phyloP scores from a whole-genome alignment of 2,329 filamentous ascomycete species.

The Aspergillus neotritici region DNA sequence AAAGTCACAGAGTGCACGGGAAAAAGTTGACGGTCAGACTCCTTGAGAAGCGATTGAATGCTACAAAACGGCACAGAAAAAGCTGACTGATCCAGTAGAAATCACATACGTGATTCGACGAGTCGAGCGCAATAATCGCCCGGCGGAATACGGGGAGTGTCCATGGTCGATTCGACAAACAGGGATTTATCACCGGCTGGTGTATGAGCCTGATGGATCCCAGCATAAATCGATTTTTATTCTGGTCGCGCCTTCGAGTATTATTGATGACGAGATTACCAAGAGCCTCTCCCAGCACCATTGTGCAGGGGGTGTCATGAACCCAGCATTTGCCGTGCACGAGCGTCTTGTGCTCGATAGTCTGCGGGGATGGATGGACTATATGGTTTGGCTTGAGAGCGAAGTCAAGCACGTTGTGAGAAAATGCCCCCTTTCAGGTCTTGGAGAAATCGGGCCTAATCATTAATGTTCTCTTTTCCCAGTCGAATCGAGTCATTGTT shows the following conservation, averaged over 20 bases:
- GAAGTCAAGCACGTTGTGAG: conserved; percentile 8
- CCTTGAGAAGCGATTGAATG: neutral
- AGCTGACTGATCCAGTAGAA: conserved; percentile 4
- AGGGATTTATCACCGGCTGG: conserved; percentile 11
- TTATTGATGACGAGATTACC: neutral
- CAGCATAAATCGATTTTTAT: conserved; percentile 1
- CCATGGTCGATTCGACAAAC: conserved; percentile 15
- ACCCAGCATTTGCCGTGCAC: conserved; percentile 4
- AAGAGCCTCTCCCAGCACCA: neutral
- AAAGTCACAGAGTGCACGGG: neutral
- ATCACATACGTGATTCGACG: conserved; percentile 12
- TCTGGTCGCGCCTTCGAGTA: conserved; percentile 6
- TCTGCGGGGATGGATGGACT: conserved; percentile 11
- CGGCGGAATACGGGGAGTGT: neutral
- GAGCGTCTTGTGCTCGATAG: conserved; percentile 7
- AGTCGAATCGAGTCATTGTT: conserved; percentile 6
- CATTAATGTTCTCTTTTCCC: neutral
- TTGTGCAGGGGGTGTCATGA: neutral
- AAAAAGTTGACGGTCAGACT: conserved; percentile 1
- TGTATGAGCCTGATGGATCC: neutral
- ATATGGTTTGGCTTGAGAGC: conserved; percentile 12
- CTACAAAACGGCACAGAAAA: neutral
- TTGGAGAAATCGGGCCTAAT: too few relatives aligned
- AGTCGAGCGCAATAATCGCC: conserved; percentile 7
- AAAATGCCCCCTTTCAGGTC: neutral